Conservation (phyloP, 495 filamentous ascomycete genomes). For the Xeromyces bisporus region DNA sequence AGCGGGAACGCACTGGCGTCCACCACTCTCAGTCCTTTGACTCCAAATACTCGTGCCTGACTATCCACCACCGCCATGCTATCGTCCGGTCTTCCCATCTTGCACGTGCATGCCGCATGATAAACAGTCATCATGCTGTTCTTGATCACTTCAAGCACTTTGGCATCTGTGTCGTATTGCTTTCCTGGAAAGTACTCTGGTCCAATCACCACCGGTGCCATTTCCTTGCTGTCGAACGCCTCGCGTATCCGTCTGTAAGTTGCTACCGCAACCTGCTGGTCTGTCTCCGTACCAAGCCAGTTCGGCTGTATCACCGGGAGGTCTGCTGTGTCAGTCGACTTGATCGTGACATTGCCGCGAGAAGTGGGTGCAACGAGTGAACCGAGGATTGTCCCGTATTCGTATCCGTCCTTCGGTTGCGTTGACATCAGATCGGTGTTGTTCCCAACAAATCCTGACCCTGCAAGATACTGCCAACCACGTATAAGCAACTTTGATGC, state of each 20-base stretch:
- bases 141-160: slow-evolving; percentile 32
- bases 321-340: slow-evolving; percentile 19
- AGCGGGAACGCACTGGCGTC: slow-evolving; percentile 43
- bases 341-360: slow-evolving; percentile 38
- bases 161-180: slow-evolving; percentile 26
- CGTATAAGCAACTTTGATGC: no score
- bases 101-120: slow-evolving; percentile 36
- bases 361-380: slow-evolving; percentile 30
- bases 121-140: slow-evolving; percentile 28
- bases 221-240: slow-evolving; percentile 13
- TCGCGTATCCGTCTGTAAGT: slow-evolving; percentile 34
- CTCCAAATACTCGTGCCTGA: slow-evolving; percentile 32
- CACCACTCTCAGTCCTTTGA: slow-evolving; percentile 36
- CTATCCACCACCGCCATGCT: slow-evolving; percentile 38
- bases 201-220: slow-evolving; percentile 23
- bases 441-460: slow-evolving; percentile 22
- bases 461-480: slow-evolving; percentile 18
- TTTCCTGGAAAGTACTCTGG: slow-evolving; percentile 35
- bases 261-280: slow-evolving; percentile 35
- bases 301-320: slow-evolving; percentile 38
- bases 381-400: slow-evolving; percentile 30
- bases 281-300: slow-evolving; percentile 35
- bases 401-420: slow-evolving; percentile 19
- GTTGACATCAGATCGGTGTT: slow-evolving; percentile 22
- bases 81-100: slow-evolving; percentile 32